Evolutionary conservation across 2,329 filamentous ascomycete genomes (phyloP), one percentile per base, ranked within the genome.

Genomic region (Rugonectria rugulosa): DNA sequence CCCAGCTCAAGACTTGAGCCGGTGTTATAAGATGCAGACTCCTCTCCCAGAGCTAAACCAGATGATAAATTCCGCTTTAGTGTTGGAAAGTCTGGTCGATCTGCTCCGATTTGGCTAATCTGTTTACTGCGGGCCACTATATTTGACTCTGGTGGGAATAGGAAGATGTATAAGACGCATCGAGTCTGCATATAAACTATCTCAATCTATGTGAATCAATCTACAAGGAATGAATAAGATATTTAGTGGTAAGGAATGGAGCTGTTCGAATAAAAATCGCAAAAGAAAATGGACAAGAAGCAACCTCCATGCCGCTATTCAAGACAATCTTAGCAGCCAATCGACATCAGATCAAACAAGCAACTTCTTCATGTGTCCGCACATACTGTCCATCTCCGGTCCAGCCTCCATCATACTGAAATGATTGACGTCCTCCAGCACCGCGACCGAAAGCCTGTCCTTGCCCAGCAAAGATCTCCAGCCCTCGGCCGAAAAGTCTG

Each of bases 401-500:
- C 61, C 60, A 10, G 50, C 15, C 23, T 64, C 60, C 61, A 64
- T 64, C 61, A 64, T 62, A 42, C 52, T 64, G 40, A 64, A 64
- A 27, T 64, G 61, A 27, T 63, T 34, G 6, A 64, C 61, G 3
- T 34, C 57, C 29, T 54, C 29, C 1, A 64, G 47, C 15, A 64
- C 56, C 43, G 59, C 29, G 2, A 64, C 53, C 4, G 41, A 41
- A 3, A 64, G 19, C 12, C 57, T 36, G 12, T 56, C 53, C 19
- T 51, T 53, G 7, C 37, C 54, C 36, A 61, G 29, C 6, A 66
- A 40, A 3, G 59, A 63, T 3, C 52, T 55, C 69, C 69, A 71
- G 6, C 67, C 69, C 21, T 59, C 49, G 11, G 66, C 60, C 2
- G 60, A 60, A 70, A 92, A 92, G 71, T 90, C 87, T 4, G 82